Evolutionary conservation across 768 basidiomycete genomes (phyloP).

Genomic region (Rossbeevera mucosa): DNA sequence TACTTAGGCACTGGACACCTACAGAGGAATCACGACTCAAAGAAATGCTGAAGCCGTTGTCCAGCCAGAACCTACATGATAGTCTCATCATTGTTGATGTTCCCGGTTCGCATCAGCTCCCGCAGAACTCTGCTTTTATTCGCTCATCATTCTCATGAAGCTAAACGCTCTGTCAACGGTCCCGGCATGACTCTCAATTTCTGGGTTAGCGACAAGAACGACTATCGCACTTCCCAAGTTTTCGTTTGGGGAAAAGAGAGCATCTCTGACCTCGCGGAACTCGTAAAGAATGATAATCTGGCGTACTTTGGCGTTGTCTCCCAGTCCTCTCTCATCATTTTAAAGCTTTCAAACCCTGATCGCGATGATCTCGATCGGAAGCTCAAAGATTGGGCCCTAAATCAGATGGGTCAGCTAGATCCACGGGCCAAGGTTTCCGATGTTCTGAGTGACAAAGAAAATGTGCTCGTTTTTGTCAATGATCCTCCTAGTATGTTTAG

Average conservation of each 20-base stretch:
- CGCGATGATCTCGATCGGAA: not conserved
- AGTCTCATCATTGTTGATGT: not conserved
- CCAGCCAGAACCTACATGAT: not conserved
- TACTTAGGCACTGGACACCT: not conserved
- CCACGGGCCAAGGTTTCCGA: too few species aligned
- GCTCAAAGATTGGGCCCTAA: not conserved
- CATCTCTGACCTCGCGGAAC: not conserved
- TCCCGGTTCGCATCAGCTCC: not conserved
- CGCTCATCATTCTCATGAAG: not conserved
- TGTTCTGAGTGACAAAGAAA: too few species aligned
- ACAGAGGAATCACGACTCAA: not conserved
- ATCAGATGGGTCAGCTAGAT: not conserved
- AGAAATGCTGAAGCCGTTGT: not conserved
- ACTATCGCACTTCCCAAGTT: not conserved
- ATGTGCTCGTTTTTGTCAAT: too few species aligned
- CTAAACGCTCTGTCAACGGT: not conserved
- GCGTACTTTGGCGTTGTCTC: not conserved
- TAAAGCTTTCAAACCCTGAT: not conserved
- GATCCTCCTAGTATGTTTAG: too few species aligned
- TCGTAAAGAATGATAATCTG: not conserved
- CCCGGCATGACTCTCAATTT: not conserved
- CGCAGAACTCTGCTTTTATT: not conserved
- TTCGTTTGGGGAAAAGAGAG: not conserved
- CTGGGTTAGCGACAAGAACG: not conserved
- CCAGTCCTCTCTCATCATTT: not conserved